These are phyloP conservation scores for Jamesozyma piceae DNA, from an alignment of 805 yeast genomes.

Conservation along the genomic window DNA sequence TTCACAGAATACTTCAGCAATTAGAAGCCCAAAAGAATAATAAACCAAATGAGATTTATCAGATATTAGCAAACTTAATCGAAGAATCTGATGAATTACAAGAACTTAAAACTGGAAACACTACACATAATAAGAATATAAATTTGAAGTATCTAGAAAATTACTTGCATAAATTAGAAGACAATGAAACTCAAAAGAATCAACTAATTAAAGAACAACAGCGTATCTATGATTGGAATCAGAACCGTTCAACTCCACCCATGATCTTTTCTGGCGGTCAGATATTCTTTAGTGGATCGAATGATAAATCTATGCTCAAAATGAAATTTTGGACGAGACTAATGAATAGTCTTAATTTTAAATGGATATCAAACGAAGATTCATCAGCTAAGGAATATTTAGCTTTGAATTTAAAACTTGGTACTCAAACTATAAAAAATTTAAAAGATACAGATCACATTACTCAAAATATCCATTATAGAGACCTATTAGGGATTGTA, in stretches of 20 bases:
- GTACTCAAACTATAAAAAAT: constrained; percentile 4
- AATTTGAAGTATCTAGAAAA: constrained; percentile 13
- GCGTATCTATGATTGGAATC: constrained; percentile 21
- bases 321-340: background rate
- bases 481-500: constrained; percentile 22
- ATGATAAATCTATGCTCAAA: background rate
- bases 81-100: constrained; percentile 7
- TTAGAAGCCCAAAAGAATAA: background rate
- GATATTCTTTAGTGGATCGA: constrained; percentile 9
- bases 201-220: constrained; percentile 14
- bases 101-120: background rate
- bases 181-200: constrained; percentile 14
- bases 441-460: constrained; percentile 9
- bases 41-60: constrained; percentile 7
- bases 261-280: constrained; percentile 15
- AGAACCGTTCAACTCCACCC: constrained; percentile 3
- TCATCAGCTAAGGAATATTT: constrained; percentile 2
- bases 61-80: constrained; percentile 5
- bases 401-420: constrained; percentile 10
- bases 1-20: constrained; percentile 1
- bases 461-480: constrained; percentile 14
- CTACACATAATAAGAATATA: constrained; percentile 1
- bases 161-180: constrained; percentile 17
- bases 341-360: no score
- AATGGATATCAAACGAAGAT: background rate